These are phyloP conservation scores for Ophiostoma populinum DNA, from an alignment of 2,329 filamentous ascomycete species.

Conservation along the genomic window DNA sequence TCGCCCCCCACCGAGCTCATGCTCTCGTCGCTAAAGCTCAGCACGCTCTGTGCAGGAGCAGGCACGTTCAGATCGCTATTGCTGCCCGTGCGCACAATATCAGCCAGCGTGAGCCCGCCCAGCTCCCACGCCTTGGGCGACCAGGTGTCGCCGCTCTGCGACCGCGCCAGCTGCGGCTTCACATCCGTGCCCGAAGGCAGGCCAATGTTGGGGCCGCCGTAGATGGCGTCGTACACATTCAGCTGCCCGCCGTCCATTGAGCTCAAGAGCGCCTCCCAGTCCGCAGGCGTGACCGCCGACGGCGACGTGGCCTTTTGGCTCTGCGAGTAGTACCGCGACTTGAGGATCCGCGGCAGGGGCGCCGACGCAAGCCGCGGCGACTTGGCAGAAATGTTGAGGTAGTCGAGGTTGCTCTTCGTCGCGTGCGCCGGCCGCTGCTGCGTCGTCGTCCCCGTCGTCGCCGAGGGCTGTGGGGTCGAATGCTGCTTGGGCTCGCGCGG, in stretches of 20 bases:
- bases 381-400: conserved; percentile 26
- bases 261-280: conserved; percentile 71
- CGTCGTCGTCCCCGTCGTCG: conserved; percentile 10
- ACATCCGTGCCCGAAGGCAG: conserved; percentile 20
- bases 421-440: conserved; percentile 18
- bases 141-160: conserved; percentile 25
- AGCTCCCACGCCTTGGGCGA: conserved; percentile 41
- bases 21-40: conserved; percentile 40
- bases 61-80: conserved; percentile 14
- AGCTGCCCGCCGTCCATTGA: conserved; percentile 63
- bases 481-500: conserved; percentile 21
- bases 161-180: conserved; percentile 23
- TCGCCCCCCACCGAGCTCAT: conserved; percentile 34
- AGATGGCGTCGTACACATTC: conserved; percentile 75
- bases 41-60: conserved; percentile 31
- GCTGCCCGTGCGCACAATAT: conserved; percentile 17
- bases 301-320: conserved; percentile 20
- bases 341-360: conserved; percentile 23
- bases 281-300: conserved; percentile 37
- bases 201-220: conserved; percentile 43
- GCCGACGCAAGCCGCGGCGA: conserved; percentile 32
- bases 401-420: conserved; percentile 36
- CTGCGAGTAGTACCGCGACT: conserved; percentile 19
- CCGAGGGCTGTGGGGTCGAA: too few relatives aligned
- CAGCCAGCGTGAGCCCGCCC: conserved; percentile 30